These are phyloP conservation scores for Aspergillus aculeatus DNA, from an alignment of 2,329 filamentous ascomycete genomes.

Conservation along the genomic window DNA sequence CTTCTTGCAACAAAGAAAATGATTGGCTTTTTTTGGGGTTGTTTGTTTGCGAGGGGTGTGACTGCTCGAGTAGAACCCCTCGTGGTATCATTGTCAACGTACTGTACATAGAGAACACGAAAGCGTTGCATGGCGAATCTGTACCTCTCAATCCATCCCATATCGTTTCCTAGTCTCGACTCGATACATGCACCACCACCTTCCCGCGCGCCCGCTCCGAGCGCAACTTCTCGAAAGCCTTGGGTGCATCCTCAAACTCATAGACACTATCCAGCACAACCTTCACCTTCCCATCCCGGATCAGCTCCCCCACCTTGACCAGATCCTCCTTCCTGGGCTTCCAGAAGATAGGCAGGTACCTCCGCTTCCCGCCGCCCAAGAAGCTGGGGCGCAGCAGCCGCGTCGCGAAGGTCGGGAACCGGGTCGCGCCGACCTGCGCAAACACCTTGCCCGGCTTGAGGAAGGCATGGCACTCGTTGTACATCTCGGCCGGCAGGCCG, in stretches of 20 bases:
- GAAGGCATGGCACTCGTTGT: constrained; percentile 54
- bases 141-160: not conserved
- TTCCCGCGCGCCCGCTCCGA: constrained; percentile 59
- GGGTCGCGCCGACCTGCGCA: constrained; percentile 51
- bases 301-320: constrained; percentile 52
- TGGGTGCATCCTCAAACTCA: constrained; percentile 55
- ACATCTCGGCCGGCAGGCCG: constrained; percentile 51
- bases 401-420: constrained; percentile 30
- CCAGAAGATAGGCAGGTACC: constrained; percentile 35
- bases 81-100: not conserved
- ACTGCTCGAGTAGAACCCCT: too few species aligned
- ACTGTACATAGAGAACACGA: not conserved
- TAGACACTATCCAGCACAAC: constrained; percentile 57
- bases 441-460: constrained; percentile 52
- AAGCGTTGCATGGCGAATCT: not conserved
- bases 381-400: constrained; percentile 48
- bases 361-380: constrained; percentile 51
- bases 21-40: not conserved
- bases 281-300: constrained; percentile 59
- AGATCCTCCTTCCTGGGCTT: constrained; percentile 47
- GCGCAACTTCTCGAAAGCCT: constrained; percentile 60
- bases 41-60: not conserved
- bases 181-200: constrained; percentile 49
- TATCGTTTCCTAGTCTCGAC: constrained; percentile 5
- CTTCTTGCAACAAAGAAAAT: constrained; percentile 19